Evolutionary conservation across 441 rosid genomes (phyloP).

Genomic region (Gossypium schwendimanii): DNA sequence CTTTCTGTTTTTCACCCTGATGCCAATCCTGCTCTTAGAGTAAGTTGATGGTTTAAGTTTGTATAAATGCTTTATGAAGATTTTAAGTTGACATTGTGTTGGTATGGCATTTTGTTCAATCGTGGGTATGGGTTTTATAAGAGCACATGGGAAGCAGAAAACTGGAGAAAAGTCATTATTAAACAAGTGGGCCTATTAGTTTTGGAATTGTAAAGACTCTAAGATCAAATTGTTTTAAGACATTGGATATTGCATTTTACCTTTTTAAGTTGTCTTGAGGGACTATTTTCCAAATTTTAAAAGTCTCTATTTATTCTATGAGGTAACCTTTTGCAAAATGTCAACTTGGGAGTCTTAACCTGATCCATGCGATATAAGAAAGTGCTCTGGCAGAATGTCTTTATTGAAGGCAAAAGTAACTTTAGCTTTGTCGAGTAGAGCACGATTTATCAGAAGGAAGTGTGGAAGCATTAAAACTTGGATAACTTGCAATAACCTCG

Average conservation of each 20-base stretch:
- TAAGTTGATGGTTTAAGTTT: slow-evolving; percentile 29
- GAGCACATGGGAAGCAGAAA: neutral
- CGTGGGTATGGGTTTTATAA: neutral
- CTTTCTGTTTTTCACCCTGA: slow-evolving; percentile 96
- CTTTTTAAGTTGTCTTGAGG: neutral
- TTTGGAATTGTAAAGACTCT: neutral
- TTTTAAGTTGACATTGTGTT: neutral
- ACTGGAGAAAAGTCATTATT: neutral
- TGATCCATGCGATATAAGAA: neutral
- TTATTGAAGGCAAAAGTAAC: neutral
- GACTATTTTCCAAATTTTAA: neutral
- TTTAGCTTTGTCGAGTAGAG: neutral
- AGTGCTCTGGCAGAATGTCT: neutral
- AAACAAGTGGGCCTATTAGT: neutral
- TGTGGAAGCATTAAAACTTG: neutral
- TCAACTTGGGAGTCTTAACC: neutral
- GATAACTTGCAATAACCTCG: neutral
- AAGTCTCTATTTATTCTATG: neutral
- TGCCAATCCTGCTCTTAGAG: slow-evolving; percentile 96
- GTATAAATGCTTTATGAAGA: neutral
- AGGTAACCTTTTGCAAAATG: neutral
- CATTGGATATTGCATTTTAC: neutral
- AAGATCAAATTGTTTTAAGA: neutral
- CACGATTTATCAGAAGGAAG: neutral
- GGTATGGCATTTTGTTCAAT: neutral